A percentile compares a stretch with the other conserved stretches of the same genome.
Conservation (phyloP, 1,284 basidiomycete species). For the Irpex lacteus region DNA sequence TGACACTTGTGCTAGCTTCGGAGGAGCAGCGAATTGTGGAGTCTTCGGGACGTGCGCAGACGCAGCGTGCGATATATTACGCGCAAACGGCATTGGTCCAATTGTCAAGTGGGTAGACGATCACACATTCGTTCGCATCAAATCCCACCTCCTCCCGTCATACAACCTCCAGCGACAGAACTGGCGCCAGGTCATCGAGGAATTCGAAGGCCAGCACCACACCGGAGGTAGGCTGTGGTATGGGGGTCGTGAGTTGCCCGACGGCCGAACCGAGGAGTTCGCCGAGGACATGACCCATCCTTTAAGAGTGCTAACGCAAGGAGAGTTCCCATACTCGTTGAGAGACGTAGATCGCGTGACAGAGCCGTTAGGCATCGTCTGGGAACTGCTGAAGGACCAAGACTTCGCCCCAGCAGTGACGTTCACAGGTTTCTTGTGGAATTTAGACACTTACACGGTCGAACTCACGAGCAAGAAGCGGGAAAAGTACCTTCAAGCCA, state of each 20-base stretch:
- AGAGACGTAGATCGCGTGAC: too few species aligned
- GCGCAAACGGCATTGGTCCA: slow-evolving; percentile 16
- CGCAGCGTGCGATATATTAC: slow-evolving; percentile 16
- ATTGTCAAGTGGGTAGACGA: slow-evolving; percentile 23
- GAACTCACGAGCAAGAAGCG: slow-evolving; percentile 14
- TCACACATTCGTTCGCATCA: slow-evolving; percentile 10
- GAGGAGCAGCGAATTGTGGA: slow-evolving; percentile 8
- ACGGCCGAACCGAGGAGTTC: too few species aligned
- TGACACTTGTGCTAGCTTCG: slow-evolving; percentile 12
- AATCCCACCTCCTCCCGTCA: not conserved
- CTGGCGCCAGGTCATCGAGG: not conserved
- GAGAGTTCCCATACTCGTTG: too few species aligned
- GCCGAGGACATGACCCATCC: too few species aligned
- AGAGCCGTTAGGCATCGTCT: not conserved
- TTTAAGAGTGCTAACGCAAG: too few species aligned
- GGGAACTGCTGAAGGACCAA: slow-evolving; percentile 18
- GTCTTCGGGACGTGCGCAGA: slow-evolving; percentile 7
- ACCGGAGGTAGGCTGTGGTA: slow-evolving; percentile 29
- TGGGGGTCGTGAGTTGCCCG: slow-evolving; percentile 13
- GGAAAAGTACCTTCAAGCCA: slow-evolving; percentile 19
- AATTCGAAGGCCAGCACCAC: not conserved
- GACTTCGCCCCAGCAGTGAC: slow-evolving; percentile 9
- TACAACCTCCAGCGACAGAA: not conserved
- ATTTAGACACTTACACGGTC: slow-evolving; percentile 18
- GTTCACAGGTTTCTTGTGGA: slow-evolving; percentile 27